Conservation (phyloP, 495 filamentous ascomycete genomes). For the Penicillium subrubescens region DNA sequence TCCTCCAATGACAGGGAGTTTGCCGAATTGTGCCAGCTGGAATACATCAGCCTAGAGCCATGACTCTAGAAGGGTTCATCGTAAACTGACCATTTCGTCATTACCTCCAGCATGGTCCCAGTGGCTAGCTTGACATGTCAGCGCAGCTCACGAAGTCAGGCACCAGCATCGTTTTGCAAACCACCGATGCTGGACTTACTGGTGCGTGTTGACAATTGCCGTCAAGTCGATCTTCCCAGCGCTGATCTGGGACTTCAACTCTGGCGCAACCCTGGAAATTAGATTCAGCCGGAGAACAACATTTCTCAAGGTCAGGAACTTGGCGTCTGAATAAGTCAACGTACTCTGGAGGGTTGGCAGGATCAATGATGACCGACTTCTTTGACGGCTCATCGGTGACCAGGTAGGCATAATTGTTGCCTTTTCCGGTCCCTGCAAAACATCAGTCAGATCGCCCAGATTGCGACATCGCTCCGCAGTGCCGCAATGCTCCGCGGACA, state of each 20-base stretch:
- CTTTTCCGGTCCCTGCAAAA: constrained; percentile 75
- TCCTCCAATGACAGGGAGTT: constrained; percentile 80
- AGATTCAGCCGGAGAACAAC: constrained; percentile 1
- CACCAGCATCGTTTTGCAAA: not conserved
- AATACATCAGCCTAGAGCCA: constrained; percentile 14
- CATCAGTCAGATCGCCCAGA: constrained; percentile 5
- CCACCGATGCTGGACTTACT: constrained; percentile 57
- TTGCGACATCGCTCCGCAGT: not conserved
- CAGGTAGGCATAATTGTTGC: constrained; percentile 97
- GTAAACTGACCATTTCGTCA: constrained; percentile 62
- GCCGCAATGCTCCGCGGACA: not conserved
- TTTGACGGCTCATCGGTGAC: constrained; percentile 88
- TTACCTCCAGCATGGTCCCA: constrained; percentile 96
- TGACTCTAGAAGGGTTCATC: not conserved
- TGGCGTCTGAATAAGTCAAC: constrained; percentile 25
- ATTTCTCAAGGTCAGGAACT: not conserved
- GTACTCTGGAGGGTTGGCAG: constrained; percentile 89
- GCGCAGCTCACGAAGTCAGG: not conserved
- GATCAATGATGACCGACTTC: constrained; percentile 94
- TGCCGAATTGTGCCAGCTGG: constrained; percentile 68
- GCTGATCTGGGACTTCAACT: constrained; percentile 71
- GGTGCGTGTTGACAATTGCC: constrained; percentile 94
- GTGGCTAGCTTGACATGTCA: constrained; percentile 59
- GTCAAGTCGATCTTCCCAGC: constrained; percentile 76
- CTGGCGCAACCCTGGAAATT: constrained; percentile 70